These are phyloP conservation scores for Fallopia convolvulus DNA, from an alignment of 148 eudicot species.

Conservation along the genomic window DNA sequence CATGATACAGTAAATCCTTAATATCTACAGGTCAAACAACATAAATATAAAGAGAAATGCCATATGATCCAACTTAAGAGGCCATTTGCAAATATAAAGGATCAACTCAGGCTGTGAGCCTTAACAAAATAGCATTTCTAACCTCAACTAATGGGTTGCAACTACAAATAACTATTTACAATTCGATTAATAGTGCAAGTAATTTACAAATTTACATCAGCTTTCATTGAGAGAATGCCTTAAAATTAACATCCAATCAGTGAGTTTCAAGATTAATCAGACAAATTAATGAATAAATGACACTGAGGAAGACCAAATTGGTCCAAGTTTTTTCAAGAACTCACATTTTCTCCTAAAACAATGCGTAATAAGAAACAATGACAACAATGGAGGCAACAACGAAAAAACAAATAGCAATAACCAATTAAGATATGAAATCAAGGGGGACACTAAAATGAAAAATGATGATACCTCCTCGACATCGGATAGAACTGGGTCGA, in stretches of 20 bases:
- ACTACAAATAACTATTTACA: background rate
- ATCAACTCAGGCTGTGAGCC: background rate
- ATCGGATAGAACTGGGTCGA: background rate
- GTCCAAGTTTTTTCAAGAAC: background rate
- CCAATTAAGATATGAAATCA: background rate
- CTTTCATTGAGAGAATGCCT: no score
- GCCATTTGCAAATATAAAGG: background rate
- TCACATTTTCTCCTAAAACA: background rate
- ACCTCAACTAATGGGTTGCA: background rate
- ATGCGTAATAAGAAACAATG: background rate
- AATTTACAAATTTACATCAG: background rate
- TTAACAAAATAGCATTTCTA: background rate
- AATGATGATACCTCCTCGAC: conserved; percentile 1
- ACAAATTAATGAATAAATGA: background rate
- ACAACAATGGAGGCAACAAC: background rate
- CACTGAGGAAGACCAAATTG: background rate
- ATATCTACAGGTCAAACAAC: background rate
- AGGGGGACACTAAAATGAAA: background rate
- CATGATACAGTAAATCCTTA: background rate
- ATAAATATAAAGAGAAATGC: background rate
- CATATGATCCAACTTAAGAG: background rate
- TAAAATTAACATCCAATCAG: no score
- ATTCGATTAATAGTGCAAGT: background rate
- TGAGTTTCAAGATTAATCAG: background rate
- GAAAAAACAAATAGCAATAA: background rate